phyloP scores from a whole-genome alignment of 352 stramenopile genomes.

The Phytophthora aleatoria region DNA sequence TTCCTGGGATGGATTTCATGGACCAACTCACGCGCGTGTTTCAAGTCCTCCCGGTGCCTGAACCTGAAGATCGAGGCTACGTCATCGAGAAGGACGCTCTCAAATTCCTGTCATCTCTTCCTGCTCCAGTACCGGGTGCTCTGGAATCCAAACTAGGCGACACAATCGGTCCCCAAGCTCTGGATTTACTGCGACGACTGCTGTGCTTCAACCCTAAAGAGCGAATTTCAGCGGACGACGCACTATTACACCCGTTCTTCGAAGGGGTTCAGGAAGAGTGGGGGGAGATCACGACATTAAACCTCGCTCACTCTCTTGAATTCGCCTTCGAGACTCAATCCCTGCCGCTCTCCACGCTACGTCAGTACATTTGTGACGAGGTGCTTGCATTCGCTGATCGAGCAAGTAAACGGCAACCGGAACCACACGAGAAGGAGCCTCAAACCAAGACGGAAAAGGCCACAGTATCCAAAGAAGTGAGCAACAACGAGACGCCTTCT shows the following conservation, averaged over 20 bases:
- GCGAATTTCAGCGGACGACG: constrained; percentile 89
- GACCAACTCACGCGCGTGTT: constrained; percentile 85
- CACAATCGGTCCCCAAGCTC: constrained; percentile 41
- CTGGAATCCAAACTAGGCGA: constrained; percentile 67
- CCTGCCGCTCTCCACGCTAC: constrained; percentile 67
- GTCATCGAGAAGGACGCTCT: constrained; percentile 82
- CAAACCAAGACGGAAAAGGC: constrained; percentile 16
- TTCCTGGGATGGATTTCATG: constrained; percentile 86
- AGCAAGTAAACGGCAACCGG: constrained; percentile 10
- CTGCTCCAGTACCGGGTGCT: constrained; percentile 50
- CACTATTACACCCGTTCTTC: constrained; percentile 90
- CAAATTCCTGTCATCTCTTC: constrained; percentile 84
- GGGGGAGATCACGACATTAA: constrained; percentile 66
- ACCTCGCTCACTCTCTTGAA: constrained; percentile 76
- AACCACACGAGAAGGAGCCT: constrained; percentile 37
- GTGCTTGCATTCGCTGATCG: constrained; percentile 62
- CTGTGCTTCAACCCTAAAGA: constrained; percentile 92
- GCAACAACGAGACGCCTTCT: constrained; percentile 27
- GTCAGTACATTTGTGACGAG: constrained; percentile 84
- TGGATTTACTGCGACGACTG: constrained; percentile 87
- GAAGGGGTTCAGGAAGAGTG: constrained; percentile 90
- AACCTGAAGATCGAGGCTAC: constrained; percentile 69
- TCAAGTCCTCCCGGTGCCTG: constrained; percentile 73
- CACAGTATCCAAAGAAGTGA: background rate
- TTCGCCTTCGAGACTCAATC: constrained; percentile 85